A percentile compares a stretch with the other conserved stretches of the same genome.
Conservation (phyloP, 306 rosid genomes). For the Vachellia collinsii region DNA sequence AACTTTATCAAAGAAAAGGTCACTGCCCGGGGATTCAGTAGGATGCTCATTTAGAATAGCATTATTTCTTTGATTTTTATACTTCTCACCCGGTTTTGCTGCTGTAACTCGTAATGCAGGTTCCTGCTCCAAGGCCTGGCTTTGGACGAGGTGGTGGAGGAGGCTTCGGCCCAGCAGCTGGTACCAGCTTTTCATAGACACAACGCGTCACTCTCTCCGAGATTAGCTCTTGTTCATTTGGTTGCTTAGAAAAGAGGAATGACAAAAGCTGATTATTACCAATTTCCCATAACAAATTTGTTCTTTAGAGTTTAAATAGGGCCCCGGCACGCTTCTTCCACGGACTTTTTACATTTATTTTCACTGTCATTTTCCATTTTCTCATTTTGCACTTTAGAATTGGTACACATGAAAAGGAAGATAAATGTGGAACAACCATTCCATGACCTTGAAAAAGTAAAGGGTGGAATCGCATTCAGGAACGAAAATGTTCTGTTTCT, state of each 20-base stretch:
- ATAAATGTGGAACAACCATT: not conserved
- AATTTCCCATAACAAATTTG: too few species aligned
- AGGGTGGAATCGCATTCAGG: too few species aligned
- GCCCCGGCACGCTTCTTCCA: not conserved
- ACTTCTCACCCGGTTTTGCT: not conserved
- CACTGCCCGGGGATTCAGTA: too few species aligned
- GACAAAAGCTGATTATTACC: too few species aligned
- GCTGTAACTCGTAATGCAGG: slow-evolving; percentile 14
- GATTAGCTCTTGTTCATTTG: too few species aligned
- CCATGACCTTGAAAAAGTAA: not conserved
- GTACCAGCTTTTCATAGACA: not conserved
- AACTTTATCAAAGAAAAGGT: too few species aligned
- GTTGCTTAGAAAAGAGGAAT: too few species aligned
- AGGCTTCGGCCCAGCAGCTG: slow-evolving; percentile 21
- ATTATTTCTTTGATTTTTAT: too few species aligned
- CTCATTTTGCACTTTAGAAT: not conserved
- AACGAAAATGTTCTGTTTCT: not conserved
- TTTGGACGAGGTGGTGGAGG: slow-evolving; percentile 61
- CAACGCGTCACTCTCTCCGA: too few species aligned
- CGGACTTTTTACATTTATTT: not conserved
- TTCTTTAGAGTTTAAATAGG: too few species aligned
- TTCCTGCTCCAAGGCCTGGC: slow-evolving; percentile 52
- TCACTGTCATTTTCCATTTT: not conserved
- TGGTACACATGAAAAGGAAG: too few species aligned
- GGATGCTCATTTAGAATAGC: too few species aligned